Evolutionary conservation across 768 basidiomycete species (phyloP), one percentile per base, ranked within the genome.

Genomic region (Rubroboletus satanas): DNA sequence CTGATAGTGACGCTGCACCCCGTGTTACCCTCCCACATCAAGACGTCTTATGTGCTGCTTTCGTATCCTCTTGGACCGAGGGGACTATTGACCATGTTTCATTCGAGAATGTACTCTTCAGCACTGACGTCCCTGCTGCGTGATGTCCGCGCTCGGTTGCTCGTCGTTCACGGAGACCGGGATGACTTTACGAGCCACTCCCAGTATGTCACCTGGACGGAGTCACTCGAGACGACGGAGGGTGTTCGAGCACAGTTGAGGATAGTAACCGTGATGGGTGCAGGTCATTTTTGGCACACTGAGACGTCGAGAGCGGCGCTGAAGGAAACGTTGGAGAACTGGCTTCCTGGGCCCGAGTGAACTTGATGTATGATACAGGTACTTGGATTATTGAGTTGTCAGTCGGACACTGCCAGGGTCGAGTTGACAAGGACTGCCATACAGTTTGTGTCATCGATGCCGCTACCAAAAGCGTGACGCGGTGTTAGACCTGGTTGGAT

Each of bases 21-120:
- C 0, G 63, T 81, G 3, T 70, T 85, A 3, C 71, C 75, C 0
- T 62, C 75, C 17, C 71, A 73, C n/a, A 65, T 85, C 43, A 76
- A 73, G 62, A 84, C 82, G 0, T 79, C 79, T 12, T 87, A 90
- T 66, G 73, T 90, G 43, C 66, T 93, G 38, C 69, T 93, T 21
- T 91, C 90, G 4, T 92, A 93, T 64, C 90, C 90, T 0, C 72
- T 92, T 5, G 81, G 83, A 14, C 83, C 84, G 8, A 77, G 87
- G 49, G 74, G 76, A 11, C 79, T 83, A 68, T 74, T 93, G 43
- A 92, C 90, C 23, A 66, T 87, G 49, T 92, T 93, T 74, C 75
- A 77, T 49, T 71, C 83, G 5, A 70, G 71, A 9, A 75, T 73
- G 12, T 91, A 93, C 61, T 73, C 74, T 14, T 66, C 69, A 2